Evolutionary conservation across 1,284 basidiomycete genomes (phyloP), one percentile per base, ranked within the genome.

Genomic region (Leccinum insolens): DNA sequence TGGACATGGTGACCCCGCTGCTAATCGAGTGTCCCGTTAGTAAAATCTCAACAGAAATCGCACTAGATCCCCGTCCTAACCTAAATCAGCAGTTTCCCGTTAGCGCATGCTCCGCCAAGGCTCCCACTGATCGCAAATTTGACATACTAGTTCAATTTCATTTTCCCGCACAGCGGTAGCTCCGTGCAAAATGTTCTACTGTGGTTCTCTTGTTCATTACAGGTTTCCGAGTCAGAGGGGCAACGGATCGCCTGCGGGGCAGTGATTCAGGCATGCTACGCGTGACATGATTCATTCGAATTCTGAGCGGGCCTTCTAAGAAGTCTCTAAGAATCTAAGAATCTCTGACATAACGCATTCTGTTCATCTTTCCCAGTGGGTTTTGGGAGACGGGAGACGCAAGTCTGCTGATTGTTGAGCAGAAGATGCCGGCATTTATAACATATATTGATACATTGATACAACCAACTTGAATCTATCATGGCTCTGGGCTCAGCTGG

Each of bases 191-290:
- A 65, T 14, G 12, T 59, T 63, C 34, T 34, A 39, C 6, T 14
- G 58, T 60, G 64, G 62, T 64, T 58, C 39, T 59, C 55, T n/a
- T 31, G 12, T 46, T 9, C 61, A 58, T 49, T 46, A 39, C 58
- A 52, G 25, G n/a, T 66, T 52, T 65, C 34, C 12, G 14, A 63
- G n/a, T 67, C n/a, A 58, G 65, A 64, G 25, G 59, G 63, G 67
- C 62, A 67, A 60, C 65, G 34, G 74, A 75, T 75, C 76, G 67
- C 20, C 52, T 63, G 44, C 58, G 49, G 39, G 34, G 20, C 46
- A 60, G 39, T n/a, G 55, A 25, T 28, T 57, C 7, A 55, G 25
- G 12, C 34, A 57, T 37, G 61, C 8, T 25, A 31, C 28, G n/a
- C 14, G 41, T 64, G 28, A 61, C 61, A 57, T 49, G 41, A 58